Conservation (phyloP, 2,329 filamentous ascomycete species). For the Monosporascus sp. region DNA sequence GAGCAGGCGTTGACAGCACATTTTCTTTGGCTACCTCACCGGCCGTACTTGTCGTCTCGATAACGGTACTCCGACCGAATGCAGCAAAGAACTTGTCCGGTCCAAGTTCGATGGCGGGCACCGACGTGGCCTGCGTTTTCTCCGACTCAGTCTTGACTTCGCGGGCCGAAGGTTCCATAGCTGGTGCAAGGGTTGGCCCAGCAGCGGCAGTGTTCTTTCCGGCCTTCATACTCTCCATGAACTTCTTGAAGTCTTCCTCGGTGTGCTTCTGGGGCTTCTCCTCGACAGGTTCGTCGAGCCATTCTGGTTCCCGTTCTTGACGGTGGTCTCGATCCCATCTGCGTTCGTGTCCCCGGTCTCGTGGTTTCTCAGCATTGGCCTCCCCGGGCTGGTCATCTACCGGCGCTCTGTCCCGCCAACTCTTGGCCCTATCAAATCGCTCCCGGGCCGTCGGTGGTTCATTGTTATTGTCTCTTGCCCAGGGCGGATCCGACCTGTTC, state of each 20-base stretch:
- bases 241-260: constrained; percentile 87
- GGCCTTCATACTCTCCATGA: constrained; percentile 87
- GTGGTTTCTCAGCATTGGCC: constrained; percentile 34
- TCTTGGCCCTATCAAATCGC: constrained; percentile 53
- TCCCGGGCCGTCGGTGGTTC: constrained; percentile 36
- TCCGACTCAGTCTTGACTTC: constrained; percentile 39
- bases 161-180: constrained; percentile 28
- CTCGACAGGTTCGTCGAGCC: constrained; percentile 72
- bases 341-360: constrained; percentile 54
- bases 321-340: constrained; percentile 53
- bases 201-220: constrained; percentile 38
- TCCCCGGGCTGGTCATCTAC: constrained; percentile 31
- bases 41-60: constrained; percentile 45
- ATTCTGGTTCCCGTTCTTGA: constrained; percentile 79
- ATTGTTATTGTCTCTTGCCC: constrained; percentile 58
- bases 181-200: constrained; percentile 30
- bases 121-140: constrained; percentile 51
- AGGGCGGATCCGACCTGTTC: constrained; percentile 65
- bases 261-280: constrained; percentile 69
- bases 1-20: constrained; percentile 24
- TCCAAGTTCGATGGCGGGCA: constrained; percentile 59
- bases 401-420: constrained; percentile 51
- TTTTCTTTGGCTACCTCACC: constrained; percentile 41
- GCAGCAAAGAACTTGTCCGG: constrained; percentile 74
- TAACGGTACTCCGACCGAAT: constrained; percentile 35